Evolutionary conservation across 257 asterid genomes (phyloP).

Genomic region (Haberlea rhodopensis): DNA sequence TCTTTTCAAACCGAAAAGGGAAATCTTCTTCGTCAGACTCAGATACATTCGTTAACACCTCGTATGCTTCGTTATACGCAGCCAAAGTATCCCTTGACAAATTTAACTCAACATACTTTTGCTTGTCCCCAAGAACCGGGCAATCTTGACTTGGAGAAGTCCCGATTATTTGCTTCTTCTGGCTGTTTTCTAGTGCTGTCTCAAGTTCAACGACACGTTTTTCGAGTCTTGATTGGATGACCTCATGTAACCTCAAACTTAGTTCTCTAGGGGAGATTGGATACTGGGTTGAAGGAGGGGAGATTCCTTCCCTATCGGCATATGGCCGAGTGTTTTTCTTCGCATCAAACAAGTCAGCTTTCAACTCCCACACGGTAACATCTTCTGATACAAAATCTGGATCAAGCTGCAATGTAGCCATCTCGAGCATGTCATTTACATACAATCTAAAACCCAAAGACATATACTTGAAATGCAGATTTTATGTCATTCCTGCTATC

Average conservation of each 20-base stretch:
- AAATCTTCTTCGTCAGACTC: slow-evolving; percentile 58
- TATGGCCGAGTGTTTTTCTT: slow-evolving; percentile 28
- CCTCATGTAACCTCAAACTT: slow-evolving; percentile 73
- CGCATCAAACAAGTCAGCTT: slow-evolving; percentile 39
- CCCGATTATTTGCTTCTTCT: slow-evolving; percentile 40
- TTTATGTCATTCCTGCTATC: neutral
- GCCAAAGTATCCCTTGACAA: slow-evolving; percentile 63
- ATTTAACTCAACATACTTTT: slow-evolving; percentile 45
- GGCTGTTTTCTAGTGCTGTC: slow-evolving; percentile 61
- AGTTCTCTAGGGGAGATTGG: slow-evolving; percentile 81
- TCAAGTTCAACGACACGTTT: slow-evolving; percentile 76
- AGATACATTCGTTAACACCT: slow-evolving; percentile 42
- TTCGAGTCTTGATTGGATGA: slow-evolving; percentile 74
- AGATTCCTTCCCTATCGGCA: slow-evolving; percentile 51
- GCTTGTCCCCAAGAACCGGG: slow-evolving; percentile 31
- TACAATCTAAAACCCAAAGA: neutral
- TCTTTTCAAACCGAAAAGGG: slow-evolving; percentile 15
- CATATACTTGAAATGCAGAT: neutral
- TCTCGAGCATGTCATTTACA: neutral
- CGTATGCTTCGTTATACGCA: slow-evolving; percentile 55
- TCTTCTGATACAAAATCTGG: slow-evolving; percentile 48
- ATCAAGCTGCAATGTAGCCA: slow-evolving; percentile 52
- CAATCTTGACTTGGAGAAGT: slow-evolving; percentile 40
- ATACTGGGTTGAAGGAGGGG: slow-evolving; percentile 49
- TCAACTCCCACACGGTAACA: slow-evolving; percentile 47